Evolutionary conservation across 1,284 basidiomycete species (phyloP), one percentile per base, ranked within the genome.

Genomic region (Microbotryum saponariae): DNA sequence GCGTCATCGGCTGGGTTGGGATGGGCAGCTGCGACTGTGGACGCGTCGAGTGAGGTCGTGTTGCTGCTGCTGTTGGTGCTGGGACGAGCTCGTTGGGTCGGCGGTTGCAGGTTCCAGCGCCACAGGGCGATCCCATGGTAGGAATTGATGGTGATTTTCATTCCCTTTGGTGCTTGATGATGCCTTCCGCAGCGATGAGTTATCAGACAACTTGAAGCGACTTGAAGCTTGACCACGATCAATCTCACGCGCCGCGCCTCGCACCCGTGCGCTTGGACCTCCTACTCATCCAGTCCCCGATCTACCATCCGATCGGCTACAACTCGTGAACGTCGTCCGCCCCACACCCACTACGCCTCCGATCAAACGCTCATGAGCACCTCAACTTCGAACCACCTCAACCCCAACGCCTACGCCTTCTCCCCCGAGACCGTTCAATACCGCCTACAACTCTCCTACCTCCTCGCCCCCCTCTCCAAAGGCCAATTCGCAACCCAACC

Each of bases 61-160:
- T 72, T 73, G 46, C 14, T 16, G 46, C 14, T 16, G 37, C 4
- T 42, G 37, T 1, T 4, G 14, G 37, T 16, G 14, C 2, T 16
- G 37, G 37, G 16, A 42, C 37, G 37, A 42, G 37, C 37, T 6
- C 37, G 66, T 71, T 62, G 44, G 31, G 12, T 77, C 78, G 20
- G 83, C 82, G 56, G 61, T 48, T 67, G 62, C 0, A 82, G 85
- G 70, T 90, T 85, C 89, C 89, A 91, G 49, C 84, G 81, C 89
- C 89, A 92, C 70, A 87, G 83, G 0, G 89, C 89, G 52, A 91
- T 86, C 6, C 87, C 87, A 73, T 88, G 83, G 85, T 87, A 91
- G 68, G 83, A 81, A 72, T 89, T 89, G 66, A 91, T 79, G 33
- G 76, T 82, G 42, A 91, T 83, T 72, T 86, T 89, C 89, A 91